phyloP scores from a whole-genome alignment of 768 basidiomycete genomes.

The Vishniacozyma victoriae region DNA sequence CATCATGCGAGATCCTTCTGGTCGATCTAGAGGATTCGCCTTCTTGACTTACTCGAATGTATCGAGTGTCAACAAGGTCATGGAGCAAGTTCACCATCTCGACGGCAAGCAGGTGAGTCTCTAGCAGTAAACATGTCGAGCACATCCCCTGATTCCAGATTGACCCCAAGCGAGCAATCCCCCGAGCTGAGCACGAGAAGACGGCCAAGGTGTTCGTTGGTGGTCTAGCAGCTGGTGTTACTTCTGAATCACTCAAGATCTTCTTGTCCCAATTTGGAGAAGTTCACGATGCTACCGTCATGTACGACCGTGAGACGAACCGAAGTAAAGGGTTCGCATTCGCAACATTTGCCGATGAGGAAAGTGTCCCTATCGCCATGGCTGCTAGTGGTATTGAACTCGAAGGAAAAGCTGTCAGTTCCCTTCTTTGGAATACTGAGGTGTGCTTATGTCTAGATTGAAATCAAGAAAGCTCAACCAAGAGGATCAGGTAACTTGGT shows the following conservation, averaged over 20 bases:
- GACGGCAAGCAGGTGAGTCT: conserved; percentile 91
- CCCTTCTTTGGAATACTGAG: not conserved
- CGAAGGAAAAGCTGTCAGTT: conserved; percentile 84
- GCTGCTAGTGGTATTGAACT: conserved; percentile 83
- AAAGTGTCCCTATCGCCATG: conserved; percentile 81
- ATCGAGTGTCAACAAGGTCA: conserved; percentile 86
- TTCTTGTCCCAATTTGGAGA: conserved; percentile 92
- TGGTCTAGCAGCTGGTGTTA: conserved; percentile 83
- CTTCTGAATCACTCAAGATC: conserved; percentile 84
- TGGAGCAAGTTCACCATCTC: conserved; percentile 88
- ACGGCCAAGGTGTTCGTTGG: conserved; percentile 84
- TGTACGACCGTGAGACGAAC: conserved; percentile 63
- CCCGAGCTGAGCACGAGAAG: conserved; percentile 89
- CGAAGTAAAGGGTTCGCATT: conserved; percentile 94
- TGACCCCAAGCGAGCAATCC: conserved; percentile 98
- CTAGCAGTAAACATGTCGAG: not conserved
- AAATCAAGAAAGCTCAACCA: conserved; percentile 93
- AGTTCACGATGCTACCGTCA: conserved; percentile 96
- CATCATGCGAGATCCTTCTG: conserved; percentile 95
- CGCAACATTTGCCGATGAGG: conserved; percentile 82
- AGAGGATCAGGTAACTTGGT: conserved; percentile 50
- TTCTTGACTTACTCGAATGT: conserved; percentile 95
- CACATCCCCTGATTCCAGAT: conserved; percentile 57
- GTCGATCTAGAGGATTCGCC: conserved; percentile 92
- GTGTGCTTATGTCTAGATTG: conserved; percentile 59